Conservation (phyloP, 805 yeast genomes). For the Suhomyces canberraensis region DNA sequence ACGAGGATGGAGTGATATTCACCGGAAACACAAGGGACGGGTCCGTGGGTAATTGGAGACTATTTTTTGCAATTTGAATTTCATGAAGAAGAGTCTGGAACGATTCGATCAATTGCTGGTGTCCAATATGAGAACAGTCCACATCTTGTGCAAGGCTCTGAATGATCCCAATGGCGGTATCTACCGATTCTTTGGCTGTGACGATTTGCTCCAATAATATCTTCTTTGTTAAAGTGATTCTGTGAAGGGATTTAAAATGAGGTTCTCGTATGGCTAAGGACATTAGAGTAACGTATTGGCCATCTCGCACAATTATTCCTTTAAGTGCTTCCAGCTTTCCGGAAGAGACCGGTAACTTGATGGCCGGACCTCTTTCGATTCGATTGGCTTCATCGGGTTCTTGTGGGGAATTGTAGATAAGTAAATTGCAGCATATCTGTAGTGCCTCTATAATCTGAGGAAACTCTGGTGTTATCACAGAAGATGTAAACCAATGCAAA, state of each 20-base stretch:
- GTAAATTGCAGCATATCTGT: conserved; percentile 33
- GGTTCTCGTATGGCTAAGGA: conserved; percentile 43
- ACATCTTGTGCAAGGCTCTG: conserved; percentile 1
- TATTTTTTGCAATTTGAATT: conserved; percentile 22
- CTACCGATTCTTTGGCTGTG: conserved; percentile 38
- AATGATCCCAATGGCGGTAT: conserved; percentile 16
- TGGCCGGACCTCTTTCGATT: conserved; percentile 37
- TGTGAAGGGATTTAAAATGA: conserved; percentile 29
- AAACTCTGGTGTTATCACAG: conserved; percentile 25
- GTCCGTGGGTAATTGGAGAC: conserved; percentile 48
- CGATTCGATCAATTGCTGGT: conserved; percentile 18
- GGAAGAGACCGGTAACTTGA: conserved; percentile 57
- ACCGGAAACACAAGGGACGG: conserved; percentile 57
- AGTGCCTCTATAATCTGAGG: conserved; percentile 37
- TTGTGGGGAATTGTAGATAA: conserved; percentile 35
- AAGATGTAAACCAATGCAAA: conserved; percentile 29
- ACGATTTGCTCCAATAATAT: conserved; percentile 43
- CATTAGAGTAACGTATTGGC: conserved; percentile 50
- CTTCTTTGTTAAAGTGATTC: conserved; percentile 27
- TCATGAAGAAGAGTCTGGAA: conserved; percentile 25
- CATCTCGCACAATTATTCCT: conserved; percentile 58
- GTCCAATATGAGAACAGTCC: conserved; percentile 9
- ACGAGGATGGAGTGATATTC: conserved; percentile 35
- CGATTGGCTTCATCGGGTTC: conserved; percentile 25
- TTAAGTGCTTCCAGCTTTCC: conserved; percentile 54